These are phyloP conservation scores for Cerrena zonata DNA, from an alignment of 1,284 basidiomycete species.

Conservation along the genomic window DNA sequence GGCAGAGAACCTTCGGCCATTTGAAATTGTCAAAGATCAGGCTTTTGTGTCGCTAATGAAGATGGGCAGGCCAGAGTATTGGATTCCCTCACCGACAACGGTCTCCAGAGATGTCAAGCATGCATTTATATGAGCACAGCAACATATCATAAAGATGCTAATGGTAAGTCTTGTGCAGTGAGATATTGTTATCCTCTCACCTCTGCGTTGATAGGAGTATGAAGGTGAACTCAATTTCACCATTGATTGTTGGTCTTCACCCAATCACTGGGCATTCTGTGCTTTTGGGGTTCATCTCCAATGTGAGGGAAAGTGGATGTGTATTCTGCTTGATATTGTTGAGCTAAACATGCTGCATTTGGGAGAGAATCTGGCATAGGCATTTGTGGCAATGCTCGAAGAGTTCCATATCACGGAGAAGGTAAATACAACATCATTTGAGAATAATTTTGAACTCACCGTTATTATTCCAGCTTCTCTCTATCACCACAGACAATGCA, in stretches of 20 bases:
- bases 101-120: slow-evolving; percentile 14
- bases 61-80: slow-evolving; percentile 15
- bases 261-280: slow-evolving; percentile 24
- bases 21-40: slow-evolving; percentile 13
- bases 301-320: slow-evolving; percentile 9
- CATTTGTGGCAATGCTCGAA: slow-evolving; percentile 22
- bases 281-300: slow-evolving; percentile 20
- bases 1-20: slow-evolving; percentile 11
- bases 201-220: slow-evolving; percentile 4
- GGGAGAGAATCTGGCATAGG: slow-evolving; percentile 21
- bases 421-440: slow-evolving; percentile 18
- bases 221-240: slow-evolving; percentile 22
- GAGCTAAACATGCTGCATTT: slow-evolving; percentile 17
- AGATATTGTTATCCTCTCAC: background rate
- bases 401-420: slow-evolving; percentile 29
- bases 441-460: background rate
- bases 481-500: slow-evolving; percentile 27
- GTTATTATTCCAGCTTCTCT: slow-evolving; percentile 17
- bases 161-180: slow-evolving; percentile 11
- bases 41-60: slow-evolving; percentile 13
- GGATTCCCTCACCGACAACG: slow-evolving; percentile 13
- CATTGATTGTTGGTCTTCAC: slow-evolving; percentile 28
- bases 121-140: slow-evolving; percentile 5
- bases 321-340: slow-evolving; percentile 13
- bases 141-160: slow-evolving; percentile 2